Base-by-base conservation (phyloP, 495 filamentous ascomycete species). In the Hypomontagnella submonticulosa region DNA sequence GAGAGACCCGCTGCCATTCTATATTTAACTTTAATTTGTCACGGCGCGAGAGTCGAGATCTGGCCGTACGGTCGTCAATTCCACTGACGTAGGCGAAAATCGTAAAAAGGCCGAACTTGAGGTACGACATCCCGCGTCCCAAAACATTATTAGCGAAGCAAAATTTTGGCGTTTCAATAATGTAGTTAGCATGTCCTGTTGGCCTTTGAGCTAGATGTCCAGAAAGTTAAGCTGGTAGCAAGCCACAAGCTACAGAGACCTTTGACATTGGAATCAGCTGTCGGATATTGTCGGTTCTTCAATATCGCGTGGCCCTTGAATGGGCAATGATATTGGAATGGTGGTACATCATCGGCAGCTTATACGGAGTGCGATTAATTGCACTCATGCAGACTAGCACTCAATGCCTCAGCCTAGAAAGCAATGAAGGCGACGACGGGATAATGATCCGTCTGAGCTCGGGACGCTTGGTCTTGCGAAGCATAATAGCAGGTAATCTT, bases 11-110 rank as follows among this genome's bases (percentile, higher is more conserved):
- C 4, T 33, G 13, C 2, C 27, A 46, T 57, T 51, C 57, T 62
- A 62, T 58, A 58, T 66, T 70, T 65, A 15, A 46, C 13, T 12
- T 13, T 15, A 13, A 3, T 11, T 41, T 42, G 44, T 56, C 18
- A 12, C 13, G 12, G 46, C 18, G 4, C 16, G 20, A 36, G 19
- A 36, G 30, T 9, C 23, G 34, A 50, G 53, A 23, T 16, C 43
- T 33, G 19, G 47, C 44, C 32, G 20, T 67, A 46, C 11, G 40
- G 7, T 44, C 44, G 34, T 20, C 13, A 43, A 38, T 4, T 30
- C 42, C n/a, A 13, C 30, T 33, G 48, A 65, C 32, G 32, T 40
- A 51, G 15, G 34, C 27, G 38, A 13, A 18, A 13, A 16, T 34
- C 4, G 15, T 50, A n/a, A 43, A 18, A n/a, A 43, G 8, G 15